Evolutionary conservation across 768 basidiomycete species (phyloP).

Genomic region (Boletellus ananiceps): DNA sequence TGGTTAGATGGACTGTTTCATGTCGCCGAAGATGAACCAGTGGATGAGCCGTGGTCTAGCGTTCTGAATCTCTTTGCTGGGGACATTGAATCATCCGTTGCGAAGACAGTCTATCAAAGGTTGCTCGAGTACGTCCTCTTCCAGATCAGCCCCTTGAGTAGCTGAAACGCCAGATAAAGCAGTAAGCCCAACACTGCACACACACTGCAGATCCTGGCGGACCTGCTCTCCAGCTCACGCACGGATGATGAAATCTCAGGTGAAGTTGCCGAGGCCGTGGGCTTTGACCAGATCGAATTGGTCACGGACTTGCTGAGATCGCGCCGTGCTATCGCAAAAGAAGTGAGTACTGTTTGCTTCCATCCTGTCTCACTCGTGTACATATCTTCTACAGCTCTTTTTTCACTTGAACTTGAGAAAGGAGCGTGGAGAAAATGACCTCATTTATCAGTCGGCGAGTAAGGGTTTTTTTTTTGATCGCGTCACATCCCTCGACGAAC

Average conservation of each 20-base stretch:
- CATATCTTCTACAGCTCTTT: slow-evolving; percentile 14
- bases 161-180: slow-evolving; percentile 7
- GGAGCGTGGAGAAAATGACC: neutral
- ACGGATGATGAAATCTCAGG: slow-evolving; percentile 70
- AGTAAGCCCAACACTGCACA: slow-evolving; percentile 13
- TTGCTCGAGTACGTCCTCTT: slow-evolving; percentile 14
- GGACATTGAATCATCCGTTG: neutral
- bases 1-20: slow-evolving; percentile 14
- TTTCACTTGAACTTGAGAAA: slow-evolving; percentile 1
- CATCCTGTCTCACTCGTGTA: neutral
- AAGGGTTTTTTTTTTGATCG: neutral
- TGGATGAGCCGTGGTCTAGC: slow-evolving; percentile 25
- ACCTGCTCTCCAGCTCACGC: slow-evolving; percentile 45
- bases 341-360: slow-evolving; percentile 37
- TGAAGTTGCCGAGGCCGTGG: slow-evolving; percentile 75
- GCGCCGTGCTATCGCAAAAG: slow-evolving; percentile 43
- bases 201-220: slow-evolving; percentile 19
- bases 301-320: slow-evolving; percentile 64
- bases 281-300: slow-evolving; percentile 80
- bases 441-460: slow-evolving; percentile 7
- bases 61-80: slow-evolving; percentile 31
- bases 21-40: slow-evolving; percentile 7
- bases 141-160: neutral
- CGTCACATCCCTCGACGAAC: neutral
- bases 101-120: slow-evolving; percentile 8